phyloP scores from a whole-genome alignment of 116 monocot genomes.

The Zostera marina region DNA sequence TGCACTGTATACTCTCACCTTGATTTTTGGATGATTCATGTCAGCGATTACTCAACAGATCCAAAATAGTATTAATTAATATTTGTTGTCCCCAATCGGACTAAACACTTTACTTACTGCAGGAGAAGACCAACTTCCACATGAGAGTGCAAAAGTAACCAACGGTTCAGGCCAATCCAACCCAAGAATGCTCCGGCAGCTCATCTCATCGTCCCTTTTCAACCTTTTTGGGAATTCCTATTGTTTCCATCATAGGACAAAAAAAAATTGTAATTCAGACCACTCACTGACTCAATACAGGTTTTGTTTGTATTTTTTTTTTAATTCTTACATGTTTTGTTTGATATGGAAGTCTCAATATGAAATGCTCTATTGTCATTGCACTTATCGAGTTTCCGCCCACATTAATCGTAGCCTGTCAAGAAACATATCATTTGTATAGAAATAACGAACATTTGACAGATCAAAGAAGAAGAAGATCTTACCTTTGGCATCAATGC shows the following conservation, averaged over 20 bases:
- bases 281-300: too few species aligned
- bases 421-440: neutral
- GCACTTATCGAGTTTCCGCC: constrained; percentile 71
- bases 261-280: too few species aligned
- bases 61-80: neutral
- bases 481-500: constrained; percentile 73
- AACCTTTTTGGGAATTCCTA: constrained; percentile 35
- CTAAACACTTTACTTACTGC: constrained; percentile 76
- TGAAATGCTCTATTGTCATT: constrained; percentile 90
- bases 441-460: neutral
- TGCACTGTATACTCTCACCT: constrained; percentile 92
- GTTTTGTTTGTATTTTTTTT: neutral
- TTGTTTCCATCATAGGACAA: neutral
- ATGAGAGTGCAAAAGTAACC: constrained; percentile 93
- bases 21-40: neutral
- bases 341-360: constrained; percentile 61
- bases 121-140: constrained; percentile 98
- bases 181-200: constrained; percentile 35
- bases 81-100: neutral
- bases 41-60: neutral
- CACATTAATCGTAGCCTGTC: constrained; percentile 85
- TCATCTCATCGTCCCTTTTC: constrained; percentile 28
- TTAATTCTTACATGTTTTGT: constrained; percentile 42
- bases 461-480: neutral
- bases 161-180: constrained; percentile 90